Evolutionary conservation across 2,329 filamentous ascomycete genomes (phyloP), one percentile per base, ranked within the genome.

Genomic region (Mycocentrospora acerina): DNA sequence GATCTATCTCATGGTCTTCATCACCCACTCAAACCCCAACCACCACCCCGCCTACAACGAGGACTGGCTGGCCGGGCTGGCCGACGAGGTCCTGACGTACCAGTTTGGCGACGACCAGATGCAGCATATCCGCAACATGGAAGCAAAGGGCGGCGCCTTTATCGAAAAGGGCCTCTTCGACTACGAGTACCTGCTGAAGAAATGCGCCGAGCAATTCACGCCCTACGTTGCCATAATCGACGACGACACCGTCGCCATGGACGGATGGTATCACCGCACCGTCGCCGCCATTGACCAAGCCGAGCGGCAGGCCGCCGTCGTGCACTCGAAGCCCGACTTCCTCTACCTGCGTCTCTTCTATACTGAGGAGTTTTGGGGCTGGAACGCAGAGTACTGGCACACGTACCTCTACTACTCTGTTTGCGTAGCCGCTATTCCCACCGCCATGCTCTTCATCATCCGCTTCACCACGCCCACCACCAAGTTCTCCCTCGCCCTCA

Each of bases 291-390:
- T 74, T 22, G 45, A 58, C 13, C 44, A 53, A 24, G 64, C 63
- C 4, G 62, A 71, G 39, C 44, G 42, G 22, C 51, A 65, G 33
- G 60, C 57, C 10, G 48, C 45, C 12, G 31, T 55, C 17, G 43
- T 42, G 26, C 52, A 47, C 13, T 48, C 51, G 8, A 53, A 49
- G 11, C 43, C 53, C 17, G 55, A 63, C 18, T 68, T 66, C 47
- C 53, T 73, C 6, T 74, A 75, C 47, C 57, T 75, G 13, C 70
- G 71, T 3, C 57, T 75, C 10, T 75, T 75, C 55, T 73, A 72
- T 41, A 72, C 70, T 0, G 71, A 74, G 37, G 57, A 69, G 33
- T 69, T 71, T 30, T 60, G 71, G 3, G 70, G 71, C 35, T 74
- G 71, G 71, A 72, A 74, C 35, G 56, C 56, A 7, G 70, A 74